Evolutionary conservation across 73 alveolate genomes (phyloP), one percentile per base, ranked within the genome.

Genomic region (Stentor roeselii): DNA sequence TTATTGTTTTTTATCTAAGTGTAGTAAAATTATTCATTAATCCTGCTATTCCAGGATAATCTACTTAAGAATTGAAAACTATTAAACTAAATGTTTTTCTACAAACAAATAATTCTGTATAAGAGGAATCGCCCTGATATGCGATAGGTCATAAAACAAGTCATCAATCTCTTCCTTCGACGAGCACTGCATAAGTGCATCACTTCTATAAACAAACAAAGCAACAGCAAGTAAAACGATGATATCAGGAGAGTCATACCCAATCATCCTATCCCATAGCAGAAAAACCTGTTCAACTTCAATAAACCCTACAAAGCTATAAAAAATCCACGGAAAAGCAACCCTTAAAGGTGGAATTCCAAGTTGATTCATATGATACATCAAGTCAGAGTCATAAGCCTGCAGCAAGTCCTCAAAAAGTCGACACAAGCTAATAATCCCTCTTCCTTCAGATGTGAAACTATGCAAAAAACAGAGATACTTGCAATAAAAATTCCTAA

Each of bases 291-390:
- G 86, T 75, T 89, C 92, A 35, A 90, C 91, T 59, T 90, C 95
- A 4, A 90, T 60, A 74, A 67, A 90, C 58, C 95, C 95, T 3
- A 88, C 89, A 80, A 90, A 90, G 32, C 91, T 82, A 80, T 88
- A 87, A 60, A 90, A 90, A 3, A 90, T 87, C 93, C 95, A 90
- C 3, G 95, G 95, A 75, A 90, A 90, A 15, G 95, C 95, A 3
- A 75, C 84, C 58, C 87, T 88, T 3, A 90, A 82, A 14, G 95
- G 93, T 31, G 75, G 39, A 60, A 90, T 83, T 2, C 95, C 95
- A 40, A 87, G 87, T 42, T 90, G 89, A 75, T 90, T 83, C 58
- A 90, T 75, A 74, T 90, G 89, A 83, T 88, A 90, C 80, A 88
- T 82, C 34, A 90, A 88, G 31, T 90, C 95, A 6, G 93, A 91